Evolutionary conservation across 202 grass and related monocot genomes (phyloP).

Genomic region (Zizania palustris): DNA sequence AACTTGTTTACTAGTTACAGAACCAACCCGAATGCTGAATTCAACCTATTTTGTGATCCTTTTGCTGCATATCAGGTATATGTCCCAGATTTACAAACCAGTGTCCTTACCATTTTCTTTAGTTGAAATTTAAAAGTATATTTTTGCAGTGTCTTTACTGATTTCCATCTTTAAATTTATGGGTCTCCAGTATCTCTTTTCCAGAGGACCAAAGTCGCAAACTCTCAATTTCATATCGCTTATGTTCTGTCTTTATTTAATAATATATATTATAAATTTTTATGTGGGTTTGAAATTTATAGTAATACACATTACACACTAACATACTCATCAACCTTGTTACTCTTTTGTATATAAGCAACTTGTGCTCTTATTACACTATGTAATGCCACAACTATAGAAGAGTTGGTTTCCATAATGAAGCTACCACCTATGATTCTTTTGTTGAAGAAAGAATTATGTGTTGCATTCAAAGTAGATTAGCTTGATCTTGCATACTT

Average conservation of each 20-base stretch:
- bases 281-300: background rate
- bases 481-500: constrained; percentile 25
- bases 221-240: background rate
- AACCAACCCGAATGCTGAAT: constrained; percentile 81
- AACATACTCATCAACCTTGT: background rate
- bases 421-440: constrained; percentile 10
- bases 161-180: background rate
- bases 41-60: constrained; percentile 83
- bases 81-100: constrained; percentile 5
- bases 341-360: constrained; percentile 16
- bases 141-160: constrained; percentile 14
- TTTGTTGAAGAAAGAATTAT: constrained; percentile 15
- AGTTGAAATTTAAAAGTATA: constrained; percentile 5
- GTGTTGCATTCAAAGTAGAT: constrained; percentile 10
- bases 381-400: background rate
- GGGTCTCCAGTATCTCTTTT: background rate
- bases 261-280: constrained; percentile 3
- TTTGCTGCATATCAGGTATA: constrained; percentile 82
- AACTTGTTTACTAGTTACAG: constrained; percentile 73
- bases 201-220: constrained; percentile 1
- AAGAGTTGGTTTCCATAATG: constrained; percentile 10
- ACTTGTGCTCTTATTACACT: background rate
- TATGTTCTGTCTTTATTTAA: background rate
- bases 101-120: constrained; percentile 6
- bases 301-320: background rate